A percentile compares a stretch with the other conserved stretches of the same genome.
Evolutionary conservation across 352 stramenopile species (phyloP).

Genomic region (Globisporangium emineosum): DNA sequence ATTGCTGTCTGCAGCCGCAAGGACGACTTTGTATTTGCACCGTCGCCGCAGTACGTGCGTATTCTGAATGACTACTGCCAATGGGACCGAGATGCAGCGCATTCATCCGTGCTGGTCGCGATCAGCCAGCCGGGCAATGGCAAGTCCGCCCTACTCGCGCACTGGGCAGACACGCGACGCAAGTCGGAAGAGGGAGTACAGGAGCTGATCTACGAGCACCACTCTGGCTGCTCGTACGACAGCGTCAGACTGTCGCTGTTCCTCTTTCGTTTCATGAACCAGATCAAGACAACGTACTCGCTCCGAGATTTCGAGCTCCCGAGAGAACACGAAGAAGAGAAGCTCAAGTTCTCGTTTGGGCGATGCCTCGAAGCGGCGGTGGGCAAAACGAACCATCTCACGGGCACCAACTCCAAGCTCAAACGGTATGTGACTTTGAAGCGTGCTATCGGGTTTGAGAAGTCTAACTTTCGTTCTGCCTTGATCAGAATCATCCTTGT

Average conservation of each 20-base stretch:
- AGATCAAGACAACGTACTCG: slow-evolving; percentile 66
- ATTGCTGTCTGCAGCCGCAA: slow-evolving; percentile 37
- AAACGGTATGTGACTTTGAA: slow-evolving; percentile 24
- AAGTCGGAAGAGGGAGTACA: slow-evolving; percentile 24
- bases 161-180: slow-evolving; percentile 61
- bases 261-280: slow-evolving; percentile 79
- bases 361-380: slow-evolving; percentile 73
- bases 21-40: slow-evolving; percentile 63
- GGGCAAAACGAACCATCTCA: slow-evolving; percentile 34
- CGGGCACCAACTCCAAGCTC: slow-evolving; percentile 29
- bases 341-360: slow-evolving; percentile 82
- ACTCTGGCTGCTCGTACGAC: slow-evolving; percentile 78
- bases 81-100: slow-evolving; percentile 24
- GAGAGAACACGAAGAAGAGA: slow-evolving; percentile 78
- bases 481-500: slow-evolving; percentile 59
- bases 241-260: slow-evolving; percentile 82
- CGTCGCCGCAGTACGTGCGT: slow-evolving; percentile 56
- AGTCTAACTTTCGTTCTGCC: not conserved
- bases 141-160: slow-evolving; percentile 74
- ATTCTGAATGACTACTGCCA: slow-evolving; percentile 74
- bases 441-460: not conserved
- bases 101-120: slow-evolving; percentile 54
- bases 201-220: slow-evolving; percentile 83
- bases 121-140: slow-evolving; percentile 61
- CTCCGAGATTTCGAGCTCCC: slow-evolving; percentile 82